Evolutionary conservation across 1,284 basidiomycete species (phyloP).

Genomic region (Malassezia caprae): DNA sequence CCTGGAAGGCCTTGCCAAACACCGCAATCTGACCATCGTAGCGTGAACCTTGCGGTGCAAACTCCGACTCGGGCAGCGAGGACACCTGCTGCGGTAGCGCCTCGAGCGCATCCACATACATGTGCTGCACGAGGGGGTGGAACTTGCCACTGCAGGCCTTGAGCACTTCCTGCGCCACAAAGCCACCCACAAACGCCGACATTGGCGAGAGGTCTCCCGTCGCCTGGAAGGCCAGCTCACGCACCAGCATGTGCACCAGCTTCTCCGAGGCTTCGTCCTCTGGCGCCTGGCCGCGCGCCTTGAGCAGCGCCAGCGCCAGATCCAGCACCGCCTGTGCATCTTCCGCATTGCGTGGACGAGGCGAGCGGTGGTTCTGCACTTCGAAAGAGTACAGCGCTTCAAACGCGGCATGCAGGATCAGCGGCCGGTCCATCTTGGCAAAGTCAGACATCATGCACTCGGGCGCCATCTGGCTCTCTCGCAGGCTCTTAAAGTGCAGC

Average conservation of each 20-base stretch:
- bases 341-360: slow-evolving; percentile 69
- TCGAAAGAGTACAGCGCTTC: slow-evolving; percentile 80
- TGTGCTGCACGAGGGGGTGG: slow-evolving; percentile 85
- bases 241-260: slow-evolving; percentile 66
- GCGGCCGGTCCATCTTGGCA: slow-evolving; percentile 88
- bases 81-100: slow-evolving; percentile 53
- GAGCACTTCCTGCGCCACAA: slow-evolving; percentile 93
- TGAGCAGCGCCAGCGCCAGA: slow-evolving; percentile 64
- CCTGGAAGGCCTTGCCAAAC: slow-evolving; percentile 84
- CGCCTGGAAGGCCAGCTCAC: slow-evolving; percentile 83
- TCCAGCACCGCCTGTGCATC: slow-evolving; percentile 67
- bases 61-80: slow-evolving; percentile 67
- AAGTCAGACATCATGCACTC: slow-evolving; percentile 94
- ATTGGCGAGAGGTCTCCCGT: slow-evolving; percentile 84
- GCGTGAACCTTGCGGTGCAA: slow-evolving; percentile 68
- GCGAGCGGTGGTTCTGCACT: slow-evolving; percentile 61
- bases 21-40: slow-evolving; percentile 95
- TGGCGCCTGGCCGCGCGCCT: slow-evolving; percentile 55
- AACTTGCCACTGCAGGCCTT: slow-evolving; percentile 98
- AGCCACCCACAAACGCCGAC: slow-evolving; percentile 88
- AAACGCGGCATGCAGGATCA: slow-evolving; percentile 84
- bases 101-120: slow-evolving; percentile 97
- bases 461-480: slow-evolving; percentile 70
- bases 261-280: slow-evolving; percentile 52
- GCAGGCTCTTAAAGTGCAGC: slow-evolving; percentile 70